These are phyloP conservation scores for Phycomyces blakesleeanus DNA, from an alignment of 192 early-diverging fungal genomes.

Conservation along the genomic window DNA sequence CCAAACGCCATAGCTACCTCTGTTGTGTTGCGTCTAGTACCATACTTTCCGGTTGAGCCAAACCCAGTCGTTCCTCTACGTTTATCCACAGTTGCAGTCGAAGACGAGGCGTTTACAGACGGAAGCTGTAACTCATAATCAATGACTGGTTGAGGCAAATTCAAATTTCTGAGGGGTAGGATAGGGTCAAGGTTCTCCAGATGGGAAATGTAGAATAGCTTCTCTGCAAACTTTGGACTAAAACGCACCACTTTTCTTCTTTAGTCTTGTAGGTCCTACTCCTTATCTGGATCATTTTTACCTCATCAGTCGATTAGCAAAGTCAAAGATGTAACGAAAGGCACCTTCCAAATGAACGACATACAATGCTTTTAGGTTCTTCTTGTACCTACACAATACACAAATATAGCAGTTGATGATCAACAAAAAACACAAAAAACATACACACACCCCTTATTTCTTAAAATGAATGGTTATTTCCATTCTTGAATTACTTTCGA, in stretches of 20 bases:
- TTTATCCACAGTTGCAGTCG: not conserved
- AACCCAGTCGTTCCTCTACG: too few relatives aligned
- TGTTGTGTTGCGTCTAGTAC: not conserved
- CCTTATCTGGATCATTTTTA: too few relatives aligned
- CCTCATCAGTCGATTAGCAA: constrained; percentile 85
- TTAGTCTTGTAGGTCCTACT: constrained; percentile 6
- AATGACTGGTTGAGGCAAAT: constrained; percentile 67
- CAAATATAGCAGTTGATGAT: not conserved
- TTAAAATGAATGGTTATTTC: not conserved
- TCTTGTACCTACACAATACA: constrained; percentile 62
- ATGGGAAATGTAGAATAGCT: constrained; percentile 76
- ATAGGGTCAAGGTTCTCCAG: constrained; percentile 61
- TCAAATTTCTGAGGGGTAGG: constrained; percentile 71
- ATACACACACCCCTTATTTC: not conserved
- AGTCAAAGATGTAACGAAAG: constrained; percentile 80
- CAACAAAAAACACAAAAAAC: too few relatives aligned
- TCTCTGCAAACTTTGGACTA: constrained; percentile 91
- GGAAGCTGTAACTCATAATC: constrained; percentile 41
- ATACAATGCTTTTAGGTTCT: constrained; percentile 90
- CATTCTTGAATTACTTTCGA: constrained; percentile 56
- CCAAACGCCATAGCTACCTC: constrained; percentile 56
- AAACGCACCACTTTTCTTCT: too few relatives aligned
- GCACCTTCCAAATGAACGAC: constrained; percentile 87
- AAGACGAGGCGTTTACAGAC: not conserved
- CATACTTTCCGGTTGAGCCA: too few relatives aligned